Percentiles rank a stretch among this genome's conserved stretches.
phyloP scores from a whole-genome alignment of 495 filamentous ascomycete genomes.

The Ascodesmis nigricans region DNA sequence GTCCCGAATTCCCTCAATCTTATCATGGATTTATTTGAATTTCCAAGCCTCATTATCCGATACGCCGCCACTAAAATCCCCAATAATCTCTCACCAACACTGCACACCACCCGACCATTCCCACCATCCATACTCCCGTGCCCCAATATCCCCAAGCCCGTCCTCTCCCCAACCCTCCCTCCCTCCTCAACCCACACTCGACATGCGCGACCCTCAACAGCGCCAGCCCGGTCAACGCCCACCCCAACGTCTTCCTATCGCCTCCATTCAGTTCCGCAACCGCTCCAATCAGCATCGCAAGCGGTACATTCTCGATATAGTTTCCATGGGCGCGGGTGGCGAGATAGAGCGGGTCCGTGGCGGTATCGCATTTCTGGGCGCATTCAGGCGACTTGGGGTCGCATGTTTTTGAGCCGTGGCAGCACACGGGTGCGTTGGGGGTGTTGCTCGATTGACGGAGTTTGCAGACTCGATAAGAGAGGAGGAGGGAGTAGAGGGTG shows the following conservation, averaged over 20 bases:
- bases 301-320: conserved; percentile 11
- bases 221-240: conserved; percentile 10
- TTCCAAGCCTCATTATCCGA: too few relatives aligned
- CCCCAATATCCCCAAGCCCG: conserved; percentile 15
- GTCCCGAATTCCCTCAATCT: too few relatives aligned
- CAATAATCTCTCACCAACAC: conserved; percentile 19
- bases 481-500: conserved; percentile 24
- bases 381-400: conserved; percentile 2
- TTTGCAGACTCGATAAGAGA: conserved; percentile 31
- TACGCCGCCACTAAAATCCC: too few relatives aligned
- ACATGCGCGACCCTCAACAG: conserved; percentile 8
- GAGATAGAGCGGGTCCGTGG: conserved; percentile 7
- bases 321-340: conserved; percentile 8
- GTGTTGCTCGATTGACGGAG: conserved; percentile 27
- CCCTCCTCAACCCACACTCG: conserved; percentile 11
- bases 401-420: background rate
- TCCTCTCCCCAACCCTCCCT: conserved; percentile 9
- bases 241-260: conserved; percentile 12
- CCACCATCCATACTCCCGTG: conserved; percentile 10
- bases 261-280: conserved; percentile 36
- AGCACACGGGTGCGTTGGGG: conserved; percentile 3
- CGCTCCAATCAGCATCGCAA: conserved; percentile 2
- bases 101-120: conserved; percentile 12
- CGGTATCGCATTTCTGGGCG: background rate
- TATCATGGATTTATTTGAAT: too few relatives aligned